These are phyloP conservation scores for Corynascus novoguineensis DNA, from an alignment of 495 filamentous ascomycete species.

Conservation along the genomic window DNA sequence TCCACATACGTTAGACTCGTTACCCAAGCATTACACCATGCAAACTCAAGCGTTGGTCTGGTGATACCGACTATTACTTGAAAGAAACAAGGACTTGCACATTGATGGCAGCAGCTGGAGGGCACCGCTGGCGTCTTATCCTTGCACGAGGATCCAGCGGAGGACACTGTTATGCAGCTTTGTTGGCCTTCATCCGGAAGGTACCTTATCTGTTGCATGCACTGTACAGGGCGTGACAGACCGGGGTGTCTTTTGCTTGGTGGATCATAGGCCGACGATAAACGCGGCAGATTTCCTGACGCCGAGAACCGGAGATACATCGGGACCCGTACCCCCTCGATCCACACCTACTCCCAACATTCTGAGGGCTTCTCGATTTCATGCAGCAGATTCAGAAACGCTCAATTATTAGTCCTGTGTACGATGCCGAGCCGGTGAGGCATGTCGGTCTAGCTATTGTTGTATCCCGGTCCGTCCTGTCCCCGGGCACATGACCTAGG, in stretches of 20 bases:
- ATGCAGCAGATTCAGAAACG: neutral
- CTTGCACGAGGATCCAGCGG: neutral
- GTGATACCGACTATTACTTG: constrained; percentile 18
- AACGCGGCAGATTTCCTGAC: constrained; percentile 6
- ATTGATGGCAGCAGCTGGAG: neutral
- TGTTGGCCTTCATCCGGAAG: constrained; percentile 9
- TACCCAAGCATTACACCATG: constrained; percentile 10
- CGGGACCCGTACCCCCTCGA: neutral
- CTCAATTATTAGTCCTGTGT: neutral
- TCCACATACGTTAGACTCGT: neutral
- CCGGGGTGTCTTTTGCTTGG: neutral
- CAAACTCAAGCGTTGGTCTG: constrained; percentile 5
- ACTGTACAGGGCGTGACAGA: neutral
- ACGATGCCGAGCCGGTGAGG: neutral
- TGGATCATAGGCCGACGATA: constrained; percentile 13
- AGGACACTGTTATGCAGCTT: neutral
- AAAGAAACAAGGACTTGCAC: constrained; percentile 1
- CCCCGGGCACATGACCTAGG: constrained; percentile 6
- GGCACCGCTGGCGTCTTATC: neutral
- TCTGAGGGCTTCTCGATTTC: neutral
- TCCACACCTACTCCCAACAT: constrained; percentile 2
- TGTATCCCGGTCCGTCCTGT: neutral
- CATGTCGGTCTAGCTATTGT: neutral
- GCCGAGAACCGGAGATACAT: constrained; percentile 11
- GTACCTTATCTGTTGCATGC: neutral